phyloP scores from a whole-genome alignment of 257 asterid species.

The Lavandula angustifolia region DNA sequence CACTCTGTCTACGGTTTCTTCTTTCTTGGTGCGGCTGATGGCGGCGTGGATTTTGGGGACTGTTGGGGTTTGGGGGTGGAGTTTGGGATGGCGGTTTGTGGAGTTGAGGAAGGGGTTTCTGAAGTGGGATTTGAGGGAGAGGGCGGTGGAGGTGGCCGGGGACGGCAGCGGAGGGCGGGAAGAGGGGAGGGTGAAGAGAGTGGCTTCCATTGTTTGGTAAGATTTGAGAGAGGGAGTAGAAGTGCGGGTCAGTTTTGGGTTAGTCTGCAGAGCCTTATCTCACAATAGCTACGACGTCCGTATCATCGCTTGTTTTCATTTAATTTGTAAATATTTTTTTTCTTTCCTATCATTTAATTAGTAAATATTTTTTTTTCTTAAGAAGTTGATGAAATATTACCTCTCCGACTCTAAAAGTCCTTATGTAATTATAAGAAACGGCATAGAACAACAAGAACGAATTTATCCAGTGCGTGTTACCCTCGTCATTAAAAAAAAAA shows the following conservation, averaged over 20 bases:
- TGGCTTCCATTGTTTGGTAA: slow-evolving; percentile 59
- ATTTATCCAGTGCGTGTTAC: no score
- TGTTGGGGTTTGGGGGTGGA: slow-evolving; percentile 33
- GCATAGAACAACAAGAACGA: no score
- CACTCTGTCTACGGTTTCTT: slow-evolving; percentile 79
- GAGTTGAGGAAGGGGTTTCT: slow-evolving; percentile 48
- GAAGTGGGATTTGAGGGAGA: slow-evolving; percentile 73
- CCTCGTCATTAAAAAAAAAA: no score
- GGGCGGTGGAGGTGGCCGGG: slow-evolving; percentile 37
- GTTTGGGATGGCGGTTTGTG: slow-evolving; percentile 32
- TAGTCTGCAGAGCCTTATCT: slow-evolving; percentile 34
- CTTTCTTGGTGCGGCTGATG: slow-evolving; percentile 85
- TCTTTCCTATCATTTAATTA: no score
- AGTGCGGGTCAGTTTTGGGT: slow-evolving; percentile 19
- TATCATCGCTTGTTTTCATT: no score
- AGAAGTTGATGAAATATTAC: no score
- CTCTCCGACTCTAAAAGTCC: no score
- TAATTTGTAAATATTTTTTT: no score
- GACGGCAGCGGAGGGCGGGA: slow-evolving; percentile 38
- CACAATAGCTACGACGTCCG: slow-evolving; percentile 6
- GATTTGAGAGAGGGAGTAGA: slow-evolving; percentile 24
- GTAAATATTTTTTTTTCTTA: no score
- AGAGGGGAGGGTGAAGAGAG: slow-evolving; percentile 57
- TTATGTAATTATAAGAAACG: no score
- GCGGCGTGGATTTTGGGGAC: slow-evolving; percentile 61